Evolutionary conservation across 352 stramenopile genomes (phyloP), one percentile per base, ranked within the genome.

Genomic region (Nothophytophthora sp.): DNA sequence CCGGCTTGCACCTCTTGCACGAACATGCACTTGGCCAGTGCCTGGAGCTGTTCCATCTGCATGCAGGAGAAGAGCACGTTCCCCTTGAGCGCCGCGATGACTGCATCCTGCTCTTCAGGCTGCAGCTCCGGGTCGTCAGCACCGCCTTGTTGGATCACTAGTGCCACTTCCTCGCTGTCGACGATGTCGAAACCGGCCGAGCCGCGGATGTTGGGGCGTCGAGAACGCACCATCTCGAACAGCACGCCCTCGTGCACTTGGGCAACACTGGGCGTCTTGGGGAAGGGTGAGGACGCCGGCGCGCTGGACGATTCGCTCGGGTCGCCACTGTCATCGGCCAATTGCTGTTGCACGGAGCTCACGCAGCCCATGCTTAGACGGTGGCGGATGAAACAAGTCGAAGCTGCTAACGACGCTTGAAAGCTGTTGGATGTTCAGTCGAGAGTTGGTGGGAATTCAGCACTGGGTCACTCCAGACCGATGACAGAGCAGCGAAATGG

Each of bases 61-160:
- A 96, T 85, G 43, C 69, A 85, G 35, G 78, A 87, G 56, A 96
- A 95, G 12, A 89, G 65, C 22, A 87, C 69, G 55, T 97, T 92
- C 20, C 73, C 68, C 18, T 69, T 60, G 11, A 97, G 50, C 0
- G 84, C 73, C 10, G 81, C 64, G 10, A 92, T 72, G 6, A 94
- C 68, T 16, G 42, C 35, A 11, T 72, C 50, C 22, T 73, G 67
- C 40, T 87, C 70, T 1, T 61, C 38, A 8, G 33, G 47, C 20
- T 33, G 32, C 36, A 67, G 39, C 11, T 60, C 44, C 6, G 55
- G 67, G 3, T 70, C 66, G 16, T 70, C 53, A 2, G 49, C 16
- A 18, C 69, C 71, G 7, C 58, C 59, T 24, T 62, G 49, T 20
- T 70, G 63, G 24, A 72, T 50, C 53, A 60, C 34, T 23, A 76